phyloP scores from a whole-genome alignment of 306 rosid species.

The Adenanthera pavonina region DNA sequence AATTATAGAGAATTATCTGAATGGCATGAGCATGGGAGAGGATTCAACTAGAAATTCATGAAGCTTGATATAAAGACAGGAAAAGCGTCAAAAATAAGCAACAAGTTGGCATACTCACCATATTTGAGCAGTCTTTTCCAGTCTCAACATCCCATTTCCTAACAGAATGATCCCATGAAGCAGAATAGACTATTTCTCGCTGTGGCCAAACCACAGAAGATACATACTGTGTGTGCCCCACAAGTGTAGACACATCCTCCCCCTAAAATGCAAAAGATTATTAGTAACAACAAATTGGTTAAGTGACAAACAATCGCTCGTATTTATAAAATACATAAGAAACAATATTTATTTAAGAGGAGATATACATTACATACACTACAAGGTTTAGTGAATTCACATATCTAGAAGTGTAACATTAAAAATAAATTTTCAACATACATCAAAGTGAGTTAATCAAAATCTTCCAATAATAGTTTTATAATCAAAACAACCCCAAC shows the following conservation, averaged over 20 bases:
- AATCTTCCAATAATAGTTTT: slow-evolving; percentile 22
- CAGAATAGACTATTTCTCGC: slow-evolving; percentile 74
- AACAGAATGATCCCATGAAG: slow-evolving; percentile 93
- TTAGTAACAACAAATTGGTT: slow-evolving; percentile 9
- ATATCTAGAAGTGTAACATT: slow-evolving; percentile 13
- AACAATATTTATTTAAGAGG: not conserved
- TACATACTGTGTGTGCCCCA: slow-evolving; percentile 89
- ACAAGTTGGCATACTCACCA: slow-evolving; percentile 56
- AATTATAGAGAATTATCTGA: slow-evolving; percentile 4
- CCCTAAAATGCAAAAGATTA: slow-evolving; percentile 54
- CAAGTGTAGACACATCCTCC: slow-evolving; percentile 73
- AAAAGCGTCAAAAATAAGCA: not conserved
- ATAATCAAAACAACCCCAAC: not conserved
- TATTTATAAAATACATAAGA: slow-evolving; percentile 9
- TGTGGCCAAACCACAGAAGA: slow-evolving; percentile 86
- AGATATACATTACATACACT: slow-evolving; percentile 15
- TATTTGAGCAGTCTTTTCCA: slow-evolving; percentile 62
- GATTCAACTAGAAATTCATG: not conserved
- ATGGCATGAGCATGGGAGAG: not conserved
- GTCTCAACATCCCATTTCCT: slow-evolving; percentile 89
- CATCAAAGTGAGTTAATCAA: slow-evolving; percentile 9
- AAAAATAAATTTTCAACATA: slow-evolving; percentile 3
- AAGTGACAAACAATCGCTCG: not conserved
- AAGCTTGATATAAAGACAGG: not conserved
- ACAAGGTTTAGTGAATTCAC: slow-evolving; percentile 9